phyloP scores from a whole-genome alignment of 768 basidiomycete genomes.

The Kwoniella sp. region DNA sequence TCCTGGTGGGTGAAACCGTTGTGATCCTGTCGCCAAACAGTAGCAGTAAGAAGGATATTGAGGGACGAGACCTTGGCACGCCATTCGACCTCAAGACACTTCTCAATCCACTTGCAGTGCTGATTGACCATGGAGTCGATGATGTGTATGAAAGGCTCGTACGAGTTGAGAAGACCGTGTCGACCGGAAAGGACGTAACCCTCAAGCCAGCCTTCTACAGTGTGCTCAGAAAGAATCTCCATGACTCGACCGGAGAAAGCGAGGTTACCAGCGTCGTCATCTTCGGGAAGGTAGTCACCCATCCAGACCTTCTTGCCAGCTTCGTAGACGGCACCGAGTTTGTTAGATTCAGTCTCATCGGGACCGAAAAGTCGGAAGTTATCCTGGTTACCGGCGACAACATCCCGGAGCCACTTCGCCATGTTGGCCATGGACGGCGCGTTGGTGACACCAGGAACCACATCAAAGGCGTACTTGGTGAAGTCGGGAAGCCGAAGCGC shows the following conservation, averaged over 20 bases:
- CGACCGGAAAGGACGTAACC: slow-evolving; percentile 85
- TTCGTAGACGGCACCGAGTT: slow-evolving; percentile 67
- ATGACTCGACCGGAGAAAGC: slow-evolving; percentile 70
- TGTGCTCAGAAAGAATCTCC: slow-evolving; percentile 66
- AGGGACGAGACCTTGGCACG: slow-evolving; percentile 57
- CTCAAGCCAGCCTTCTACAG: slow-evolving; percentile 66
- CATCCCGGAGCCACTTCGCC: slow-evolving; percentile 43
- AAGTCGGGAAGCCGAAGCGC: slow-evolving; percentile 40
- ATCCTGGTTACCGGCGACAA: slow-evolving; percentile 33
- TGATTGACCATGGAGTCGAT: slow-evolving; percentile 62
- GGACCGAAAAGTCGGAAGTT: slow-evolving; percentile 49
- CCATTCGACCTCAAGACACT: slow-evolving; percentile 70
- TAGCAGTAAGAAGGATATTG: slow-evolving; percentile 77
- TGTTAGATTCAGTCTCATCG: slow-evolving; percentile 80
- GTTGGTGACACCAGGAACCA: slow-evolving; percentile 39
- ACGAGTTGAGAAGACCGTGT: slow-evolving; percentile 75
- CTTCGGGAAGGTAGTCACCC: slow-evolving; percentile 84
- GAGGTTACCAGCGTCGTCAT: slow-evolving; percentile 43
- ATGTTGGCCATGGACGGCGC: slow-evolving; percentile 39
- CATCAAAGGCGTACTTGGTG: slow-evolving; percentile 39
- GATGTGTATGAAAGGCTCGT: slow-evolving; percentile 81
- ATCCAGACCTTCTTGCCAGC: slow-evolving; percentile 62
- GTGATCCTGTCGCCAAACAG: slow-evolving; percentile 71
- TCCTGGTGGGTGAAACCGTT: slow-evolving; percentile 84
- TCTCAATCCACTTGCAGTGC: slow-evolving; percentile 84